These are phyloP conservation scores for Backusella sp. DNA, from an alignment of 192 early-diverging fungal species.

Conservation along the genomic window DNA sequence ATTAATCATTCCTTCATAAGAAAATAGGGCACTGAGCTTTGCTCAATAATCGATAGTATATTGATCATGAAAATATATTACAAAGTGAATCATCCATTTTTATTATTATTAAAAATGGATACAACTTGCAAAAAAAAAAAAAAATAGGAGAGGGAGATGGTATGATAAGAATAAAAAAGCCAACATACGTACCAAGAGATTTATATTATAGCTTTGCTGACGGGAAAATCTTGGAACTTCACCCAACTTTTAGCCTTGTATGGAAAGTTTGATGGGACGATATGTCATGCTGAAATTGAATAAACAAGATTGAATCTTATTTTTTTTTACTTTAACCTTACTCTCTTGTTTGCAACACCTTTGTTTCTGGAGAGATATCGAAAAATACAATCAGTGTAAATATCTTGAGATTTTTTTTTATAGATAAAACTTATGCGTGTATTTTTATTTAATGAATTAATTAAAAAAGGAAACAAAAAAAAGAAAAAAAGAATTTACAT, in stretches of 20 bases:
- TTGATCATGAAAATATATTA: background rate
- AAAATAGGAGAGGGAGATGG: too few relatives aligned
- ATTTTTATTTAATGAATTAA: background rate
- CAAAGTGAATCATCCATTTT: background rate
- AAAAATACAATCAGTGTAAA: background rate
- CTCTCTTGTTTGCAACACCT: background rate
- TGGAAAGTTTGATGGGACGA: background rate
- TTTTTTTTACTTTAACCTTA: background rate
- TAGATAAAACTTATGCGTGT: background rate
- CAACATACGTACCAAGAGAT: background rate
- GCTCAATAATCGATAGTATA: background rate
- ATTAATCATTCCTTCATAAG: background rate
- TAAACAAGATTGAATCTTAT: background rate
- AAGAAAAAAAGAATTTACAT: background rate
- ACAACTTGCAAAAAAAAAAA: too few relatives aligned
- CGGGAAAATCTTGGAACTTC: conserved; percentile 7
- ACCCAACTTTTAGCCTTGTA: background rate
- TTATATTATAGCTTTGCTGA: background rate
- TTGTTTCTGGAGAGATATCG: background rate
- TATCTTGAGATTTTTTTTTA: background rate
- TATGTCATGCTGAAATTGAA: background rate
- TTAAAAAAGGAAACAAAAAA: background rate
- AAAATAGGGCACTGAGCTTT: background rate
- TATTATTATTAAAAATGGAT: background rate
- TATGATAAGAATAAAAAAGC: background rate